Evolutionary conservation across 169 alveolate species (phyloP).

Genomic region (Cryptosporidium felis): DNA sequence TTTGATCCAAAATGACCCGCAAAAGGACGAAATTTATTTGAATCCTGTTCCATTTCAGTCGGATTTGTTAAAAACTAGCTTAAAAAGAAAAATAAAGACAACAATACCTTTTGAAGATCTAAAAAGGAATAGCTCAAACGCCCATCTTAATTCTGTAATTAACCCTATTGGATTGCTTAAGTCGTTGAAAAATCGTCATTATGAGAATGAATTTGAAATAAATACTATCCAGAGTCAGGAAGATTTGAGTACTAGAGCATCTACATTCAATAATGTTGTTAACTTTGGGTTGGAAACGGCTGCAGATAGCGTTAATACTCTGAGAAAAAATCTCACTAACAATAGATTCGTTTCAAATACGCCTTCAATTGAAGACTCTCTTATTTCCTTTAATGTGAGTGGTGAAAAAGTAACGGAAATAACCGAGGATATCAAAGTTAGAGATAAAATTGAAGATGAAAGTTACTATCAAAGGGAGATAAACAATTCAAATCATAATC

Average conservation of each 20-base stretch:
- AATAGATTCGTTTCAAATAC: too few relatives aligned
- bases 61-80: neutral
- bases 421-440: too few relatives aligned
- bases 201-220: neutral
- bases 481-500: too few relatives aligned
- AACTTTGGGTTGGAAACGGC: too few relatives aligned
- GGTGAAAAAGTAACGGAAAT: too few relatives aligned
- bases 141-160: neutral
- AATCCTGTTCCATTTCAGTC: constrained; percentile 60
- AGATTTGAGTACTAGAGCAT: constrained; percentile 57
- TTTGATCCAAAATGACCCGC: too few relatives aligned
- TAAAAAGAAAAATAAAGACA: constrained; percentile 32
- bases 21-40: neutral
- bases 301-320: too few relatives aligned
- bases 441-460: too few relatives aligned
- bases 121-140: neutral
- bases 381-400: too few relatives aligned
- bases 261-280: constrained; percentile 1
- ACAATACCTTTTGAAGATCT: constrained; percentile 21
- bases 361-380: too few relatives aligned
- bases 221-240: neutral
- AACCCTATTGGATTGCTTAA: constrained; percentile 38
- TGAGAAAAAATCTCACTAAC: too few relatives aligned
- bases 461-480: too few relatives aligned
- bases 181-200: neutral